Conservation (phyloP, 2,329 filamentous ascomycete genomes). For the Chaetomiaceae sp. region DNA sequence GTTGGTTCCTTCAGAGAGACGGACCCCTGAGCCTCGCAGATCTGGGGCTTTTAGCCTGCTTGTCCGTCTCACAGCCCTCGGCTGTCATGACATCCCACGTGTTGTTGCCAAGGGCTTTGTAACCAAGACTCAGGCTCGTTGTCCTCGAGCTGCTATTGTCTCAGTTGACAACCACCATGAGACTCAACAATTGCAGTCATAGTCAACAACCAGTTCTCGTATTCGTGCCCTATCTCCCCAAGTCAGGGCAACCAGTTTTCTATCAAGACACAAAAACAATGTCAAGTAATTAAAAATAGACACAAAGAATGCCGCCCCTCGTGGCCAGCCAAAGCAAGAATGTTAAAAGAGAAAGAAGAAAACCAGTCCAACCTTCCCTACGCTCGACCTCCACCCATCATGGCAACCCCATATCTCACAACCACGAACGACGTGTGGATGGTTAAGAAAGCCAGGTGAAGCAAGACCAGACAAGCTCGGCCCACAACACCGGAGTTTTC, state of each 20-base stretch:
- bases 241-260: not conserved
- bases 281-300: not conserved
- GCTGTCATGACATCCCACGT: not conserved
- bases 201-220: not conserved
- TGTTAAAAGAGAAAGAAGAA: not conserved
- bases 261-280: not conserved
- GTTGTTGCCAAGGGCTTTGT: not conserved
- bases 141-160: not conserved
- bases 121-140: not conserved
- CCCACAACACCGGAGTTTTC: not conserved
- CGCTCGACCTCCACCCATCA: not conserved
- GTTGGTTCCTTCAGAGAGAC: not conserved
- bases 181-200: too few relatives aligned
- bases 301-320: not conserved
- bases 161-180: too few relatives aligned
- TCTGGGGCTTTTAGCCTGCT: not conserved
- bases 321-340: not conserved
- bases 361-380: not conserved
- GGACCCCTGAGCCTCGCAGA: conserved; percentile 14
- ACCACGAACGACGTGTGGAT: too few relatives aligned
- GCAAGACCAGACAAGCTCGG: not conserved
- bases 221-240: not conserved
- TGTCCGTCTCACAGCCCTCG: not conserved
- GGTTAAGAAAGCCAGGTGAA: not conserved
- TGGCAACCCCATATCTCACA: not conserved